These are phyloP conservation scores for Kokia cookei DNA, from an alignment of 441 rosid species.

Conservation along the genomic window DNA sequence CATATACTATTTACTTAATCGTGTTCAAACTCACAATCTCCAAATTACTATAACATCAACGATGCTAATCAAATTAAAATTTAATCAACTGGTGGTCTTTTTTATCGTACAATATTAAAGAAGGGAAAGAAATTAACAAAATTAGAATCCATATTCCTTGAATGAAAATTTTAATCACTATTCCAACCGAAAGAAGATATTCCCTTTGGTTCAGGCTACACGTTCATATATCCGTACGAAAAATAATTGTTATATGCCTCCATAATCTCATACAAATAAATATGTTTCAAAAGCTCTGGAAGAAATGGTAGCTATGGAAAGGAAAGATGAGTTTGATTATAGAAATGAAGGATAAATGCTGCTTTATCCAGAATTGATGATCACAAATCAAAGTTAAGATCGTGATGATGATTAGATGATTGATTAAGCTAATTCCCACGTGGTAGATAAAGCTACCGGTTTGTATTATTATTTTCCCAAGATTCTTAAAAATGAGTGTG, in stretches of 20 bases:
- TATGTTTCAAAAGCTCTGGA: neutral
- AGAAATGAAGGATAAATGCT: neutral
- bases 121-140: too few relatives aligned
- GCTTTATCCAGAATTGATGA: neutral
- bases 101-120: too few relatives aligned
- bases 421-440: neutral
- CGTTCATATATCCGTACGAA: neutral
- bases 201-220: neutral
- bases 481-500: neutral
- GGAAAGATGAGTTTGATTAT: neutral
- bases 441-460: neutral
- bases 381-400: neutral
- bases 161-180: too few relatives aligned
- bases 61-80: too few relatives aligned
- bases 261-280: neutral
- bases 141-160: too few relatives aligned
- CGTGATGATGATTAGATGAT: neutral
- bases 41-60: too few relatives aligned
- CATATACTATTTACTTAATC: too few relatives aligned
- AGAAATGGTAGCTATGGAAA: neutral
- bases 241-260: neutral
- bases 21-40: fast-evolving
- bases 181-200: neutral
- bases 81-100: too few relatives aligned
- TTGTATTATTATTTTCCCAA: neutral